Evolutionary conservation across 257 asterid species (phyloP).

Genomic region (Marsdenia floribunda): DNA sequence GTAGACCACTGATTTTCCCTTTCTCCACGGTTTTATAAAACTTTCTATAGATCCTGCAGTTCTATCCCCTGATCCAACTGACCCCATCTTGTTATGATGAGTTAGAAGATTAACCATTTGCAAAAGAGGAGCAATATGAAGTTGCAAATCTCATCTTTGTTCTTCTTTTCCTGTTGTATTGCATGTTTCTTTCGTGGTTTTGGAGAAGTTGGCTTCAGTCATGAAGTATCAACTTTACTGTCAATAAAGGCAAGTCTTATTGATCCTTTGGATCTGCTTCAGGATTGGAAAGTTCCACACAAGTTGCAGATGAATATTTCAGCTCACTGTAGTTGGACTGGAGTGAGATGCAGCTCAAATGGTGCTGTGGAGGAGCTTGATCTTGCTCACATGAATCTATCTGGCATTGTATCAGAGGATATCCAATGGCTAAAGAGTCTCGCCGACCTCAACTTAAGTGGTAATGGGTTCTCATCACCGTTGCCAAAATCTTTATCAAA

Average conservation of each 20-base stretch:
- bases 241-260: constrained; percentile 42
- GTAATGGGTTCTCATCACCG: constrained; percentile 52
- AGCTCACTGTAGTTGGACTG: constrained; percentile 61
- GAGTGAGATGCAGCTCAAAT: constrained; percentile 54
- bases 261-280: constrained; percentile 56
- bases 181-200: constrained; percentile 15
- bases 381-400: constrained; percentile 63
- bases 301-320: constrained; percentile 16
- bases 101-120: constrained; percentile 3
- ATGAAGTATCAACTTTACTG: constrained; percentile 41
- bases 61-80: constrained; percentile 25
- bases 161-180: constrained; percentile 25
- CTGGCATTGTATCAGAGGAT: constrained; percentile 44
- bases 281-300: constrained; percentile 44
- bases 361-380: constrained; percentile 49
- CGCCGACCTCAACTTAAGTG: constrained; percentile 35
- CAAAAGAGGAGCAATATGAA: constrained; percentile 31
- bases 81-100: constrained; percentile 23
- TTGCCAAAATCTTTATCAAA: constrained; percentile 46
- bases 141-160: constrained; percentile 22
- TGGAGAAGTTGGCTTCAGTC: constrained; percentile 17
- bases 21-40: constrained; percentile 11
- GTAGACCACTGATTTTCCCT: constrained; percentile 23
- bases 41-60: constrained; percentile 1
- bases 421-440: constrained; percentile 37